Evolutionary conservation across 768 basidiomycete species (phyloP), one percentile per base, ranked within the genome.

Genomic region (Tylopilus balloui): DNA sequence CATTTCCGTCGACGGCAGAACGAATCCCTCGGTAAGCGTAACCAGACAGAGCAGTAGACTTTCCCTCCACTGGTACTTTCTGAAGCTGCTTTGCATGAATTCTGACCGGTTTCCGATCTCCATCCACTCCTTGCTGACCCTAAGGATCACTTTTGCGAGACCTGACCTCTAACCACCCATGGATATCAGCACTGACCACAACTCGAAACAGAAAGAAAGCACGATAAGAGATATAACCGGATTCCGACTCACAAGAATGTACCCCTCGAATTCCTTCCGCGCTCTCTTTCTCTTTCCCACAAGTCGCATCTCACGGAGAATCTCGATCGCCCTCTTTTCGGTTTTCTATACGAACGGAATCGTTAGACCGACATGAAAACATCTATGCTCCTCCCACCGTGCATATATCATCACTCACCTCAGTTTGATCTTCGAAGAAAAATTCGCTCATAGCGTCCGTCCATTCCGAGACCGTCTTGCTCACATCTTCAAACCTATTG

Each of bases 21-120:
- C 2, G 7, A 52, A 55, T 7, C 32, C 47, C 0, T 10, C 0
- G 0, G 47, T 38, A 0, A 52, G 5, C 0, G 3, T 45, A 0
- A 11, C 32, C 3, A 55, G 43, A 17, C 34, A 42, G 3, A 20
- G 3, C 11, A 47, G 8, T 0, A 55, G n/a, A 0, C 43, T 4
- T 12, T 54, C 46, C 13, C 42, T 52, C 47, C 50, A 55, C 3
- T 45, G 50, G 25, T 52, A 42, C n/a, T 45, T 48, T 6, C 46
- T 6, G 27, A 48, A 55, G 43, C 54, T 55, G 3, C 3, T 11
- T 14, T 54, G n/a, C 4, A 51, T 4, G 2, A 51, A 29, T 0
- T 34, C 42, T 3, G 36, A 51, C 7, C 14, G 2, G 10, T 28
- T 28, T 0, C 0, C 4, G 9, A 48, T 42, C 3, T 42, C 3